Evolutionary conservation across 2,329 filamentous ascomycete genomes (phyloP), one percentile per base, ranked within the genome.

Genomic region (Thermochaetoides dissita): DNA sequence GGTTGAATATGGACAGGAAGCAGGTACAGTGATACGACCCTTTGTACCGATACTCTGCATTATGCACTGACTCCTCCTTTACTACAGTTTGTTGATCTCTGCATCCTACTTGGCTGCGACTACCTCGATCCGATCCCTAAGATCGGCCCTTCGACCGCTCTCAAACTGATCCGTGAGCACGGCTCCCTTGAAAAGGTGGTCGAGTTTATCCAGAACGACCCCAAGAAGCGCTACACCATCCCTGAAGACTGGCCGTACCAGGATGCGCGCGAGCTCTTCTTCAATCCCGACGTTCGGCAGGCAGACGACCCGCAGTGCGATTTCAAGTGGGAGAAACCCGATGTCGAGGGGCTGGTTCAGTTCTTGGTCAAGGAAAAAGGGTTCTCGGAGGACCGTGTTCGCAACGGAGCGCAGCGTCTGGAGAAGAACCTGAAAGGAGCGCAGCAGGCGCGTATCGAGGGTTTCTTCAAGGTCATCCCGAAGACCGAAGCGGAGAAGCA

Each of bases 111-210:
- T 37, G 91, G 91, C 53, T 98, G 91, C 63, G 91, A 98, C 60
- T 98, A 98, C 58, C 78, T 96, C 58, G 91, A 98, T 54, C 89
- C 91, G 0, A 83, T 98, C 52, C 91, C 91, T 54, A 95, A 94
- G 59, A 72, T 98, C 49, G 91, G 91, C 12, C 89, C 91, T 5
- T 81, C 79, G 54, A 95, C 91, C 1, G 91, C 91, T 2, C 71
- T 96, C 41, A 94, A 93, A 61, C 70, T 98, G 46, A 95, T 98
- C 54, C 86, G 87, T 51, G 89, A 98, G 55, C 79, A 96, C 64
- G 84, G 84, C 41, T 77, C 74, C 4, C 74, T 98, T 35, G 91
- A 98, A 57, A 84, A 83, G 45, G 80, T 98, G 1, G 79, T 96
- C 36, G 84, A 86, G 47, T 73, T 69, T 48, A 82, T 94, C 51